Evolutionary conservation across 768 basidiomycete genomes (phyloP).

Genomic region (Auricularia auricula-judae): DNA sequence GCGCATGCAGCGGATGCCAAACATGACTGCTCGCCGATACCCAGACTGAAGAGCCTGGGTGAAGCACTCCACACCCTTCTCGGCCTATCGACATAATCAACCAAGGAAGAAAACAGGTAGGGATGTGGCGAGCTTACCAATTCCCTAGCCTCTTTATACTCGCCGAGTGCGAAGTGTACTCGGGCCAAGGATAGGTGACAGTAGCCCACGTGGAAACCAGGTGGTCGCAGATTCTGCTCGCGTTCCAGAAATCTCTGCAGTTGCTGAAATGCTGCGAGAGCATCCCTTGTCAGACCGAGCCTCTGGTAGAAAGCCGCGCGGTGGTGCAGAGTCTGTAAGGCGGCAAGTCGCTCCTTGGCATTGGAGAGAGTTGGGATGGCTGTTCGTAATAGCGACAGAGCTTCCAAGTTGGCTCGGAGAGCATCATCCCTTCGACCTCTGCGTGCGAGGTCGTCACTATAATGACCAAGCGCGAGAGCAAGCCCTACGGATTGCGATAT

Average conservation of each 20-base stretch:
- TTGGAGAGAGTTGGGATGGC: neutral
- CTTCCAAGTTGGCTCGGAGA: neutral
- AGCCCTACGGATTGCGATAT: neutral
- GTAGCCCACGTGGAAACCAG: neutral
- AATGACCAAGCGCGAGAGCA: neutral
- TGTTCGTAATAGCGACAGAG: neutral
- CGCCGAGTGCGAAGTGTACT: neutral
- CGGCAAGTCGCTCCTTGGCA: neutral
- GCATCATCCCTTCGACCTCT: neutral
- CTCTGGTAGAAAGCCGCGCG: neutral
- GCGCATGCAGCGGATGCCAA: neutral
- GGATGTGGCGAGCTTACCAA: neutral
- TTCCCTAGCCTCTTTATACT: neutral
- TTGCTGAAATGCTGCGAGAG: neutral
- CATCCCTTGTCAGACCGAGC: neutral
- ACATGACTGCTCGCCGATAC: neutral
- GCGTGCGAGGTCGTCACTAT: neutral
- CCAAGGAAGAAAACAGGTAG: neutral
- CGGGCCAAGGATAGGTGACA: neutral
- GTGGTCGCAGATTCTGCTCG: neutral
- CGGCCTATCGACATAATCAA: neutral
- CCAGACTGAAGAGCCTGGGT: neutral
- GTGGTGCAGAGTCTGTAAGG: neutral
- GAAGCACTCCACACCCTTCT: neutral
- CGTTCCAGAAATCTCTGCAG: neutral